These are phyloP conservation scores for Vicia sativa DNA, from an alignment of 306 rosid species.

Conservation along the genomic window DNA sequence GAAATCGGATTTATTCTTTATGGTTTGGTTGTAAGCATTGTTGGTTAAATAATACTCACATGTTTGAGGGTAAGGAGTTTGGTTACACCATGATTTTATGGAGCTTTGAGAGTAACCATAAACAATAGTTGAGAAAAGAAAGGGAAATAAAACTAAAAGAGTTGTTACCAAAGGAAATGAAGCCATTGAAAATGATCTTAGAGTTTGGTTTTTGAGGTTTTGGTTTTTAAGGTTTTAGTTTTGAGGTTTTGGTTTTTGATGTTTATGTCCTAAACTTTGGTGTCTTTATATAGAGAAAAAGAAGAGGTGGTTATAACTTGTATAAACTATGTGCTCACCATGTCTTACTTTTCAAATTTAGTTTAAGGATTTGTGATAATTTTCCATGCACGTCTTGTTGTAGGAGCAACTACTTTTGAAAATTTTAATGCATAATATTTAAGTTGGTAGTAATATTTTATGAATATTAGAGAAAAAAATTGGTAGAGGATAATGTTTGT, in stretches of 20 bases:
- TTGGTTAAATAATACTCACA: conserved; percentile 60
- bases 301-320: conserved; percentile 3
- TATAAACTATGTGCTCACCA: conserved; percentile 32
- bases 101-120: conserved; percentile 41
- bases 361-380: conserved; percentile 24
- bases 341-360: conserved; percentile 39
- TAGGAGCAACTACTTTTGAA: conserved; percentile 16
- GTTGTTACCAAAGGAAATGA: conserved; percentile 6
- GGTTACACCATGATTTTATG: conserved; percentile 66
- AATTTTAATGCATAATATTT: background rate
- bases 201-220: conserved; percentile 12
- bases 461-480: background rate
- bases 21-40: conserved; percentile 40
- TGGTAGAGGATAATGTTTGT: background rate
- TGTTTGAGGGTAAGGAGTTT: conserved; percentile 80
- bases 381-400: conserved; percentile 33
- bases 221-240: background rate
- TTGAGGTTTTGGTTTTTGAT: background rate
- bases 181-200: conserved; percentile 35
- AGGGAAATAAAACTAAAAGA: conserved; percentile 28
- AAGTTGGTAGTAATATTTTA: conserved; percentile 13
- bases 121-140: conserved; percentile 33
- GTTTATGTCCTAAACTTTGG: conserved; percentile 11
- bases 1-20: conserved; percentile 64
- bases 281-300: conserved; percentile 41